Conservation (phyloP, 352 stramenopile species). For the Globisporangium emineosum region DNA sequence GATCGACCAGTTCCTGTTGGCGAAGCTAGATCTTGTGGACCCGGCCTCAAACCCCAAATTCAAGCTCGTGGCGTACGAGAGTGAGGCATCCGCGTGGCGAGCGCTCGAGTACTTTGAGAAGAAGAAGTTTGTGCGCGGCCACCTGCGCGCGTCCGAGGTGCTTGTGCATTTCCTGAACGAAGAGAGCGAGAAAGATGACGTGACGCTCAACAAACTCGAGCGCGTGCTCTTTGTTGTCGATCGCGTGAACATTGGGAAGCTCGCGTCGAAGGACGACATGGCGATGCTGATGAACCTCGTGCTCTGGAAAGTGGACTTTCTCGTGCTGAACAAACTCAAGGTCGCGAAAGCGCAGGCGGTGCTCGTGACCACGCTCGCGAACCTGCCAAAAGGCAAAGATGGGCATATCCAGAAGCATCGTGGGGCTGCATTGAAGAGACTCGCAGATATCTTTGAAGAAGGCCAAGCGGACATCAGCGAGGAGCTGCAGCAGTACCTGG, state of each 20-base stretch:
- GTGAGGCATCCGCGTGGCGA: conserved; percentile 30
- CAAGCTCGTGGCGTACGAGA: conserved; percentile 13
- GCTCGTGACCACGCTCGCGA: conserved; percentile 28
- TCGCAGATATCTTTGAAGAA: conserved; percentile 29
- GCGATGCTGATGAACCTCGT: conserved; percentile 34
- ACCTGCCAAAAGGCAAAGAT: conserved; percentile 16
- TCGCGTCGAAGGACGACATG: conserved; percentile 30
- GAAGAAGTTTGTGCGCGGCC: conserved; percentile 38
- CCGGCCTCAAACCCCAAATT: conserved; percentile 21
- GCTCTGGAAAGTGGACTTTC: conserved; percentile 39
- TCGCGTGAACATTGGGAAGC: conserved; percentile 31
- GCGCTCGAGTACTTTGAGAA: conserved; percentile 50
- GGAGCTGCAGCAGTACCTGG: conserved; percentile 26
- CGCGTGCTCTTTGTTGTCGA: conserved; percentile 41
- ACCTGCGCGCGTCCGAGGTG: conserved; percentile 36
- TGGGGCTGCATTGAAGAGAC: conserved; percentile 16
- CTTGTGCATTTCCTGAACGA: conserved; percentile 27
- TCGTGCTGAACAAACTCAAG: conserved; percentile 10
- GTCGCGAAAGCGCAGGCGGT: conserved; percentile 21
- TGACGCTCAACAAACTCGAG: conserved; percentile 25
- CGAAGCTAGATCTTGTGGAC: conserved; percentile 45
- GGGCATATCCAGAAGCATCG: conserved; percentile 20
- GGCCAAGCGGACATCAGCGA: conserved; percentile 14
- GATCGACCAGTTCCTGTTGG: conserved; percentile 43
- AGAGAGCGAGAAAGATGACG: conserved; percentile 9